Evolutionary conservation across 148 eudicot species (phyloP).

Genomic region (Arbutus unedo): DNA sequence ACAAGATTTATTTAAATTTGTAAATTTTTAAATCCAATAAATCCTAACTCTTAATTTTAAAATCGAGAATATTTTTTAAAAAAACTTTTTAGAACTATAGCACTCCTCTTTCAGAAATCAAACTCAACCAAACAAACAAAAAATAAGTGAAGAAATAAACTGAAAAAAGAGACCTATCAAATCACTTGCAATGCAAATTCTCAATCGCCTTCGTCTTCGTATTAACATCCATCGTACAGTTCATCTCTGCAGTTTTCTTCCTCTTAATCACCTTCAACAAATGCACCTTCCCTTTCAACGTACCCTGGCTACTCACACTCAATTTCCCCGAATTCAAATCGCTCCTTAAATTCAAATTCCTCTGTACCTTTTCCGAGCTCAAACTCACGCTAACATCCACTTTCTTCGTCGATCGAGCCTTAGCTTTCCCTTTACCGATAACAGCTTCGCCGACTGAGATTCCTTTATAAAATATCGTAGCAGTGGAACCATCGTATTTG

Average conservation of each 20-base stretch:
- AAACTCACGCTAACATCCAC: conserved; percentile 10
- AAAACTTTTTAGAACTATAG: no score
- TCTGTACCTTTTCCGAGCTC: neutral
- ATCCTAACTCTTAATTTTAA: no score
- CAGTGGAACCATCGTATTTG: neutral
- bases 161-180: neutral
- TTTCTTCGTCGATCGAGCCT: conserved; percentile 19
- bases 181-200: conserved; percentile 14
- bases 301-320: neutral
- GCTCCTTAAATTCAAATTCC: neutral
- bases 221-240: conserved; percentile 11
- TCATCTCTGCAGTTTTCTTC: conserved; percentile 19
- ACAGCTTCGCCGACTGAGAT: neutral
- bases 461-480: neutral
- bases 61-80: no score
- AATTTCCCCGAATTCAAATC: conserved; percentile 21
- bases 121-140: neutral
- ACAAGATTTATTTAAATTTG: no score
- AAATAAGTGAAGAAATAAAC: neutral
- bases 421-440: neutral
- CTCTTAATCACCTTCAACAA: conserved; percentile 17
- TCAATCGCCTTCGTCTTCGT: neutral
- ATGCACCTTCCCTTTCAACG: conserved; percentile 21
- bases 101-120: no score
- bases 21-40: no score